A percentile compares a stretch with the other conserved stretches of the same genome.
These are phyloP conservation scores for Neurospora sp. DNA, from an alignment of 495 filamentous ascomycete species.

Conservation along the genomic window DNA sequence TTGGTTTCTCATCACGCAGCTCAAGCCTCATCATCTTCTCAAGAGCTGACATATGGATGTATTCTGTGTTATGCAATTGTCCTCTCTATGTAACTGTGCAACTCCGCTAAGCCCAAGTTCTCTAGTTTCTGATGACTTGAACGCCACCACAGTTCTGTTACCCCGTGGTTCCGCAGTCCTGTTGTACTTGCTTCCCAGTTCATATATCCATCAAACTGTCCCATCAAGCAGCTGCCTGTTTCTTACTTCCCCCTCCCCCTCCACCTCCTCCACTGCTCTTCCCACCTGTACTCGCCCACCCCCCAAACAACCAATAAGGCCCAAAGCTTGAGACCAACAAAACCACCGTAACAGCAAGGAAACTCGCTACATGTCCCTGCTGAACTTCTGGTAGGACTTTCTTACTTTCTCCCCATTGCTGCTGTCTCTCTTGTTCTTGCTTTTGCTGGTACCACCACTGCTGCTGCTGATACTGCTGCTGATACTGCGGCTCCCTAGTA, in stretches of 20 bases:
- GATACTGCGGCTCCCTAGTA: not conserved
- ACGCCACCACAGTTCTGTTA: not conserved
- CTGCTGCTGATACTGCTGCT: not conserved
- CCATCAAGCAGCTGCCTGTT: not conserved
- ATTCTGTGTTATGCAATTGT: not conserved
- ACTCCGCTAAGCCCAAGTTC: too few species aligned
- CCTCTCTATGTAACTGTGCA: too few species aligned
- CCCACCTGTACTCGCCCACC: conserved; percentile 6
- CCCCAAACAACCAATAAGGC: conserved; percentile 21
- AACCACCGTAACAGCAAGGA: conserved; percentile 30
- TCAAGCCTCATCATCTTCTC: not conserved
- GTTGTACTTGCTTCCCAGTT: not conserved
- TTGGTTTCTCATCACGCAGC: not conserved
- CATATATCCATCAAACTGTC: not conserved
- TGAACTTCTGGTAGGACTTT: not conserved
- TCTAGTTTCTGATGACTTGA: too few species aligned
- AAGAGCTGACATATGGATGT: not conserved
- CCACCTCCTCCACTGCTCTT: not conserved
- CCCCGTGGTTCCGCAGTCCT: not conserved
- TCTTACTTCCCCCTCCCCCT: not conserved
- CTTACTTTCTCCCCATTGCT: conserved; percentile 3
- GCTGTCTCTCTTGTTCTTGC: conserved; percentile 15
- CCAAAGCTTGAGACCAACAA: conserved; percentile 26
- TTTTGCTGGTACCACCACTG: conserved; percentile 32
- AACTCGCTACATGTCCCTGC: conserved; percentile 17